phyloP scores from a whole-genome alignment of 179 eudicot species.

The Spinacia oleracea region DNA sequence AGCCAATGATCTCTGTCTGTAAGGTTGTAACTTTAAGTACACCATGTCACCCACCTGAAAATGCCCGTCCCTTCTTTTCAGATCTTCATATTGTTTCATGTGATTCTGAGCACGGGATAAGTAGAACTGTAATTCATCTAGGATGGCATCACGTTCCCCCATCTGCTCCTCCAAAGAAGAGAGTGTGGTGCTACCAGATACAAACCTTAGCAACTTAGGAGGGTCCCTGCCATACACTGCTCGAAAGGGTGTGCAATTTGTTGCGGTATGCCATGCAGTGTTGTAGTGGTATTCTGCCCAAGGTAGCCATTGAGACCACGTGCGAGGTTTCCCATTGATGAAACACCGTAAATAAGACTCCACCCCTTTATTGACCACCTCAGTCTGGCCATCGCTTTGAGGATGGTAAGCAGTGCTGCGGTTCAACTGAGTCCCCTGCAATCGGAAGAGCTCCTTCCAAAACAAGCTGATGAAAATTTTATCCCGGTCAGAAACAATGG shows the following conservation, averaged over 20 bases:
- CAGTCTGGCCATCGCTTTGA: neutral
- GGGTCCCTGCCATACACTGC: neutral
- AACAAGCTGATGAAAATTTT: neutral
- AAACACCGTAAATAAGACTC: neutral
- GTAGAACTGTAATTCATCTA: neutral
- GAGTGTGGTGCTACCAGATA: neutral
- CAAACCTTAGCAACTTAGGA: neutral
- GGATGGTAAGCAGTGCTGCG: neutral
- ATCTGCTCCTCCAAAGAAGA: neutral
- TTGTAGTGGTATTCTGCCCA: slow-evolving; percentile 1
- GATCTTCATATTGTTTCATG: neutral
- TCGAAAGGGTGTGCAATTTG: neutral
- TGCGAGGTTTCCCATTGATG: neutral
- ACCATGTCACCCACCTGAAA: neutral
- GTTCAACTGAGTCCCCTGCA: neutral
- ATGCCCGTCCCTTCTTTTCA: neutral
- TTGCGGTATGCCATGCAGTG: neutral
- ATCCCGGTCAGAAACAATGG: too few species aligned
- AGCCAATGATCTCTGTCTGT: neutral
- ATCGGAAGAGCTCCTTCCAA: neutral
- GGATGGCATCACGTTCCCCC: neutral
- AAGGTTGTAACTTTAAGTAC: neutral
- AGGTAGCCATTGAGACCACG: neutral
- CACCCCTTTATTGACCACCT: neutral
- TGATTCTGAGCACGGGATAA: neutral